Percentiles rank a stretch among this genome's conserved stretches.
Conservation (phyloP, 2,329 filamentous ascomycete species). For the Alternaria brassicicola region DNA sequence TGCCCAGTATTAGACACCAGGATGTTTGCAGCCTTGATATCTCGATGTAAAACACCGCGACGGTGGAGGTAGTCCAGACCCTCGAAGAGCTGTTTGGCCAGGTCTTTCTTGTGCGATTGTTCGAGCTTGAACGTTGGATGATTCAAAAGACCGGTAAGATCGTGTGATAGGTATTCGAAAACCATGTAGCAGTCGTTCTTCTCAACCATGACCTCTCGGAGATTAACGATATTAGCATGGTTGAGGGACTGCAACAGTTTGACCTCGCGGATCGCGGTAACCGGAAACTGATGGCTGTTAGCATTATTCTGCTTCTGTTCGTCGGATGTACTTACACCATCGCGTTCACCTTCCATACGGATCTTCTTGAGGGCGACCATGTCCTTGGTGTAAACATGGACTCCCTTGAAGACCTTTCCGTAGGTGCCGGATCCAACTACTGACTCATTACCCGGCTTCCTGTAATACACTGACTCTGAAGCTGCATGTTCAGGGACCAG, state of each 20-base stretch:
- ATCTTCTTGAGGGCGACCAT: conserved; percentile 88
- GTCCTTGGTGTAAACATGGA: conserved; percentile 87
- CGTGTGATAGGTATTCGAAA: conserved; percentile 96
- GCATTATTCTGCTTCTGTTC: conserved; percentile 4
- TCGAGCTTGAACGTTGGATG: conserved; percentile 90
- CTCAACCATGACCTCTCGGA: conserved; percentile 96
- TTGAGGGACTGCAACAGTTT: conserved; percentile 87
- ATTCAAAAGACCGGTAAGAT: conserved; percentile 92
- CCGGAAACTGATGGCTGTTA: conserved; percentile 66
- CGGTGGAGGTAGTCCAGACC: conserved; percentile 92
- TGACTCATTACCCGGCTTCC: conserved; percentile 96
- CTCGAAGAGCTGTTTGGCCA: conserved; percentile 91
- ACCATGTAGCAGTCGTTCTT: conserved; percentile 99
- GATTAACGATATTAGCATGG: conserved; percentile 79
- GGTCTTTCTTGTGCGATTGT: conserved; percentile 85
- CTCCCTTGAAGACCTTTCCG: conserved; percentile 92
- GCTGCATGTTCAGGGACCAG: conserved; percentile 73
- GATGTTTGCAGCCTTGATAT: conserved; percentile 98
- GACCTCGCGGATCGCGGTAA: conserved; percentile 89
- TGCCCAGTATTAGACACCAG: conserved; percentile 87
- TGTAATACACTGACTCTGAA: conserved; percentile 90
- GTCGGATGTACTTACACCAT: conserved; percentile 62
- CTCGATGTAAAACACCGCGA: conserved; percentile 90
- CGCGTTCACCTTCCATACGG: conserved; percentile 89
- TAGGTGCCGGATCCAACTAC: conserved; percentile 96